phyloP scores from a whole-genome alignment of 495 filamentous ascomycete genomes.

The Lasiosphaeria miniovina region DNA sequence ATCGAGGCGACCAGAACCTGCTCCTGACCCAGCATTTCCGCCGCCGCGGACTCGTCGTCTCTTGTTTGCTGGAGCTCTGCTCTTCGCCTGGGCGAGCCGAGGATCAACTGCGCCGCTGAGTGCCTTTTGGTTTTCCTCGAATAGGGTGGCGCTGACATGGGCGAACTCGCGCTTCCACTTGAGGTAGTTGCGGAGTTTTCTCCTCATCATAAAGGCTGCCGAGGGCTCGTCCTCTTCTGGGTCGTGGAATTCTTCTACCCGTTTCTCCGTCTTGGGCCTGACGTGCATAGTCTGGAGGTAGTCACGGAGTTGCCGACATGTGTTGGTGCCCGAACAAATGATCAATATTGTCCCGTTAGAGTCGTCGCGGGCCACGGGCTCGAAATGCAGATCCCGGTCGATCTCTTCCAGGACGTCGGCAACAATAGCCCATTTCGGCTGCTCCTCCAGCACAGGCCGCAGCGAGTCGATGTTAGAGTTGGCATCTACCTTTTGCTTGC shows the following conservation, averaged over 20 bases:
- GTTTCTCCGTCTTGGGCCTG: constrained; percentile 48
- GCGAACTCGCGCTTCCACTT: constrained; percentile 89
- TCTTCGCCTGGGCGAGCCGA: constrained; percentile 40
- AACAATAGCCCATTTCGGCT: constrained; percentile 88
- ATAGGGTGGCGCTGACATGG: constrained; percentile 71
- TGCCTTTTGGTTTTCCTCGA: constrained; percentile 75
- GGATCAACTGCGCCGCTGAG: constrained; percentile 59
- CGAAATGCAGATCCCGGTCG: constrained; percentile 84
- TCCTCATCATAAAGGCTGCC: constrained; percentile 82
- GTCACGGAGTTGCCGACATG: constrained; percentile 85
- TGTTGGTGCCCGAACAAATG: constrained; percentile 90
- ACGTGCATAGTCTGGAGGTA: constrained; percentile 90
- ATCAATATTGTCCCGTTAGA: constrained; percentile 88
- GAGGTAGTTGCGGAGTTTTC: constrained; percentile 82
- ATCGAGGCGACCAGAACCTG: constrained; percentile 43
- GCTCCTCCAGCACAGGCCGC: constrained; percentile 87
- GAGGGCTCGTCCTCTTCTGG: constrained; percentile 59
- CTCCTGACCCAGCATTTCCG: constrained; percentile 51
- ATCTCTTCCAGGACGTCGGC: constrained; percentile 90
- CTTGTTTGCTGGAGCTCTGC: constrained; percentile 74
- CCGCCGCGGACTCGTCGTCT: constrained; percentile 86
- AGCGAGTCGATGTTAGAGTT: constrained; percentile 59
- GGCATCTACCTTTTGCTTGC: constrained; percentile 37
- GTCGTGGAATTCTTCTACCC: constrained; percentile 37
- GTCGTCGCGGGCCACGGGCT: constrained; percentile 69